Percentiles rank a stretch among this genome's conserved stretches.
These are phyloP conservation scores for Globisporangium uncinulatum DNA, from an alignment of 352 stramenopile genomes.

Conservation along the genomic window DNA sequence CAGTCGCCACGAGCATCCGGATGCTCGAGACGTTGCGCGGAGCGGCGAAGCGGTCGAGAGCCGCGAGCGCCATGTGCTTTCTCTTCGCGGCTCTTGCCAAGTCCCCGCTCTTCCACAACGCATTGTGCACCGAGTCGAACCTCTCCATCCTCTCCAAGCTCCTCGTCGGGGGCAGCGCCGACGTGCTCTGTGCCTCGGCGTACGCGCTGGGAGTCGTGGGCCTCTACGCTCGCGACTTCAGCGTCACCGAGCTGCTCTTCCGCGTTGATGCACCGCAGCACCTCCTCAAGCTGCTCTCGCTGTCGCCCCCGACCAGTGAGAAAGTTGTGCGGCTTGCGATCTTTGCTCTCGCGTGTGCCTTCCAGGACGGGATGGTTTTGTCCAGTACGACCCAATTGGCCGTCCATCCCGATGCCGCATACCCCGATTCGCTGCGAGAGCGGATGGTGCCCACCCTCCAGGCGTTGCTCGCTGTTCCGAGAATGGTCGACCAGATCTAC, in stretches of 20 bases:
- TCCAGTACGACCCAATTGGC: neutral
- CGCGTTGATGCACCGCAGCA: slow-evolving; percentile 37
- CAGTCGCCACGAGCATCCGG: slow-evolving; percentile 19
- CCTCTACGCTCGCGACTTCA: slow-evolving; percentile 22
- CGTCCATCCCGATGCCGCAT: slow-evolving; percentile 5
- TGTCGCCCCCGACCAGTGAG: slow-evolving; percentile 17
- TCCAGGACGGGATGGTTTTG: slow-evolving; percentile 26
- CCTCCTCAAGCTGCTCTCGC: slow-evolving; percentile 39
- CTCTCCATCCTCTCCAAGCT: slow-evolving; percentile 64
- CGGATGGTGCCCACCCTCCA: slow-evolving; percentile 17
- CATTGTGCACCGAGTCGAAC: slow-evolving; percentile 46
- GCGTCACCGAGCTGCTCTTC: slow-evolving; percentile 41
- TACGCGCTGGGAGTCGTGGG: slow-evolving; percentile 52
- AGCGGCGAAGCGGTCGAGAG: slow-evolving; percentile 51
- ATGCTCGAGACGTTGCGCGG: slow-evolving; percentile 66
- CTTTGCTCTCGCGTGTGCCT: slow-evolving; percentile 38
- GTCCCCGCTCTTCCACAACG: slow-evolving; percentile 36
- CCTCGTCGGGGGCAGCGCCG: slow-evolving; percentile 41
- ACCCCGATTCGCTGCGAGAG: slow-evolving; percentile 11
- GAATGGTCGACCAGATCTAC: slow-evolving; percentile 20
- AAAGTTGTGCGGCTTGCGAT: slow-evolving; percentile 32
- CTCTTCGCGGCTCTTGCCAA: slow-evolving; percentile 53
- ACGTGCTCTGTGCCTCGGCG: slow-evolving; percentile 41
- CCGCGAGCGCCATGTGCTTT: slow-evolving; percentile 45
- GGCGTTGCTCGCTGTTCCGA: slow-evolving; percentile 11